Evolutionary conservation across 1,284 basidiomycete species (phyloP).

Genomic region (Coniferiporia sulphurascens): DNA sequence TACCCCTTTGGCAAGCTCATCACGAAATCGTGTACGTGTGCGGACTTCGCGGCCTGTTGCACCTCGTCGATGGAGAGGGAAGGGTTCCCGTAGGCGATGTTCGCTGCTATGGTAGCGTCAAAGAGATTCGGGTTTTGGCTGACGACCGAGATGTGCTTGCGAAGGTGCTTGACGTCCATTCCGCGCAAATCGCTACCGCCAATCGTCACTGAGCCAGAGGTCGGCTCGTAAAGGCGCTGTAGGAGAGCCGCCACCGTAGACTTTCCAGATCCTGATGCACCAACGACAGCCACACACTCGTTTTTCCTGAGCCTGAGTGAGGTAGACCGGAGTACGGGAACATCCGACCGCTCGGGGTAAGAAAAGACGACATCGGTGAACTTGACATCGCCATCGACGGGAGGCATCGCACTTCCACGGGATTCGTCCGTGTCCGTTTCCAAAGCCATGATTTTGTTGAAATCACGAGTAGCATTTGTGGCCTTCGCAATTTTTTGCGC

Average conservation of each 20-base stretch:
- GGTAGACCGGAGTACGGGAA: conserved; percentile 63
- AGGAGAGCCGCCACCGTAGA: conserved; percentile 81
- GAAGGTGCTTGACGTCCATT: conserved; percentile 67
- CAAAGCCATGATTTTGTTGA: conserved; percentile 65
- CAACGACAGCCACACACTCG: conserved; percentile 86
- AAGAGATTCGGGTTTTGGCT: conserved; percentile 84
- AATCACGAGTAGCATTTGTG: conserved; percentile 74
- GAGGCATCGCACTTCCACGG: conserved; percentile 59
- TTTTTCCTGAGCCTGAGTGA: conserved; percentile 62
- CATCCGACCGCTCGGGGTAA: conserved; percentile 78
- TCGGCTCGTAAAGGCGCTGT: conserved; percentile 83
- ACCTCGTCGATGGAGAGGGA: conserved; percentile 53
- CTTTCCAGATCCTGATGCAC: conserved; percentile 85
- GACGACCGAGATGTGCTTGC: conserved; percentile 83
- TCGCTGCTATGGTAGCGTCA: conserved; percentile 79
- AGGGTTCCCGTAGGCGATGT: conserved; percentile 78
- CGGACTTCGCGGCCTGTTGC: conserved; percentile 63
- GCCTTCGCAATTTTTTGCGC: conserved; percentile 80
- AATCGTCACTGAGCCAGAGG: conserved; percentile 56
- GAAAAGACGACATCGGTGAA: conserved; percentile 75
- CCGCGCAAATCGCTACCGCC: conserved; percentile 46
- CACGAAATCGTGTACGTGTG: conserved; percentile 88
- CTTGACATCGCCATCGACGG: conserved; percentile 57
- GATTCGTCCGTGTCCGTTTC: conserved; percentile 60
- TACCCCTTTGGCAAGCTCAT: conserved; percentile 77